Evolutionary conservation across 2,329 filamentous ascomycete genomes (phyloP).

Genomic region (Periglandula ipomoeae): DNA sequence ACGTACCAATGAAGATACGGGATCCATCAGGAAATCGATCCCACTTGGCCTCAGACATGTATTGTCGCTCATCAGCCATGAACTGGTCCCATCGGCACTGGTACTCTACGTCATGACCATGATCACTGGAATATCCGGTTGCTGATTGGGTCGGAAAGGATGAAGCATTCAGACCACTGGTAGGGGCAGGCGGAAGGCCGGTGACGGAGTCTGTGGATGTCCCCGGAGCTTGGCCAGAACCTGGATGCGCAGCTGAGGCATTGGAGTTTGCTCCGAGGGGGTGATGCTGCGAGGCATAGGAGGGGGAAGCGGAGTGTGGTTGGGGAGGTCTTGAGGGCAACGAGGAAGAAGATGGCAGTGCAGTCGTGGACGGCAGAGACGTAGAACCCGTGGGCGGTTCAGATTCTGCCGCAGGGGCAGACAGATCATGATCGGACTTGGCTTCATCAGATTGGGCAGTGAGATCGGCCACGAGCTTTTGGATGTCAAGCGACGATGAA

Average conservation of each 20-base stretch:
- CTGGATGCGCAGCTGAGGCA: slow-evolving; percentile 21
- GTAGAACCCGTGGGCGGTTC: slow-evolving; percentile 19
- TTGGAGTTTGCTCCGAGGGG: slow-evolving; percentile 21
- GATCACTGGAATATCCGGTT: slow-evolving; percentile 19
- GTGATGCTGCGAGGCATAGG: slow-evolving; percentile 29
- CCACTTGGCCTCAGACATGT: slow-evolving; percentile 72
- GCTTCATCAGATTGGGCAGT: slow-evolving; percentile 24
- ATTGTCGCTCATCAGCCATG: slow-evolving; percentile 61
- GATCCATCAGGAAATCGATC: slow-evolving; percentile 71
- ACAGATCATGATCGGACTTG: slow-evolving; percentile 21
- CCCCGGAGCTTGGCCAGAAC: slow-evolving; percentile 23
- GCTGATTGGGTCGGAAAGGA: slow-evolving; percentile 18
- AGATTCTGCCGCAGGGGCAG: slow-evolving; percentile 16
- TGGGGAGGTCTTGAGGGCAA: slow-evolving; percentile 38
- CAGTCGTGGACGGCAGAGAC: slow-evolving; percentile 22
- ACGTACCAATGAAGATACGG: slow-evolving; percentile 70
- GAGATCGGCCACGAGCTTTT: slow-evolving; percentile 32
- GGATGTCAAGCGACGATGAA: slow-evolving; percentile 26
- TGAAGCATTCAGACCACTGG: slow-evolving; percentile 20
- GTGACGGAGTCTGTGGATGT: slow-evolving; percentile 22
- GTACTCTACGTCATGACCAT: slow-evolving; percentile 34
- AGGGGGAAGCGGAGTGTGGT: slow-evolving; percentile 27
- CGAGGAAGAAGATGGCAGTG: slow-evolving; percentile 29
- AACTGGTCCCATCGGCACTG: slow-evolving; percentile 66
- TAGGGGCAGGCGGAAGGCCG: slow-evolving; percentile 20